These are phyloP conservation scores for Aspergillus aculeatus DNA, from an alignment of 2,329 filamentous ascomycete species.

Conservation along the genomic window DNA sequence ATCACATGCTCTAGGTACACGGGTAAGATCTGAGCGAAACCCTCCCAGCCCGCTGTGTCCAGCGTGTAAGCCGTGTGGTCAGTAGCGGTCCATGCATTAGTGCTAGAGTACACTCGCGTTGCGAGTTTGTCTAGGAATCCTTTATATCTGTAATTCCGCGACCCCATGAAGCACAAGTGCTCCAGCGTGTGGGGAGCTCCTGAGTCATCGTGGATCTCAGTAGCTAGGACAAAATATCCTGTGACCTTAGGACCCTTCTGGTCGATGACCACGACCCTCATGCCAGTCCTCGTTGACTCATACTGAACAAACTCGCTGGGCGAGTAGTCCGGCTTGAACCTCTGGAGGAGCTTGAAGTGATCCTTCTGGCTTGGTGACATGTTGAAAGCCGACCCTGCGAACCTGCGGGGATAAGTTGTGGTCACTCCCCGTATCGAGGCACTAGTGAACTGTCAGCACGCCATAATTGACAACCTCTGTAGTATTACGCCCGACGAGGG, in stretches of 20 bases:
- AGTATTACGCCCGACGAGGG: not conserved
- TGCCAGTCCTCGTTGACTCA: slow-evolving; percentile 89
- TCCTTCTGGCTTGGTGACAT: slow-evolving; percentile 56
- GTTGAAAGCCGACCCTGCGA: slow-evolving; percentile 30
- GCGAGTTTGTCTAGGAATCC: slow-evolving; percentile 92
- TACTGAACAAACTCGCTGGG: slow-evolving; percentile 88
- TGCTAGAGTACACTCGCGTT: slow-evolving; percentile 86
- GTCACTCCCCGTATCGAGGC: slow-evolving; percentile 21
- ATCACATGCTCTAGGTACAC: slow-evolving; percentile 95
- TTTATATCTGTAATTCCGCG: slow-evolving; percentile 90
- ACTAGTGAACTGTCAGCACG: slow-evolving; percentile 24
- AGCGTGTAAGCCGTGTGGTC: slow-evolving; percentile 96
- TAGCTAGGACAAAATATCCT: slow-evolving; percentile 92
- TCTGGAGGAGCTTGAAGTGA: slow-evolving; percentile 80
- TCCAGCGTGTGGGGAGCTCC: slow-evolving; percentile 87
- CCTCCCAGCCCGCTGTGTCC: slow-evolving; percentile 94
- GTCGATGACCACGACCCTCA: slow-evolving; percentile 90
- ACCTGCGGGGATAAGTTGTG: slow-evolving; percentile 15
- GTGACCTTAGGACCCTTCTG: slow-evolving; percentile 91
- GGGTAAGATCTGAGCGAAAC: slow-evolving; percentile 89
- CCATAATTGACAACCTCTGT: not conserved
- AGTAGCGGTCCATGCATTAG: slow-evolving; percentile 95
- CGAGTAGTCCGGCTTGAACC: slow-evolving; percentile 86
- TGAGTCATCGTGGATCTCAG: slow-evolving; percentile 96
- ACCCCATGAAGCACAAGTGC: slow-evolving; percentile 84